Base-by-base conservation (phyloP, 306 rosid genomes). In the Carpinus fangiana region DNA sequence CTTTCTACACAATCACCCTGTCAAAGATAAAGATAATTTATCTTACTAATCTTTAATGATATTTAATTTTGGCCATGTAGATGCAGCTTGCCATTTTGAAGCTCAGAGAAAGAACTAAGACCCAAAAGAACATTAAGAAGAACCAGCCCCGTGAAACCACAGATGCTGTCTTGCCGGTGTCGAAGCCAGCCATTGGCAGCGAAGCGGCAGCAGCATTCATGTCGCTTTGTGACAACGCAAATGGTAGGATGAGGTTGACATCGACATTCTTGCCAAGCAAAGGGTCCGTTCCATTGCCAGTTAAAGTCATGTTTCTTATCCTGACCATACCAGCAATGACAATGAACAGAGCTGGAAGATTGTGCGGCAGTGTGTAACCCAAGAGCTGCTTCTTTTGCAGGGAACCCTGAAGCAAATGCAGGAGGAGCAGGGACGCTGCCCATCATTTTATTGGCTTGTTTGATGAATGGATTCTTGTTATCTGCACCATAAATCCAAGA, bases 301-400 rank as follows among this genome's bases (percentile, higher is more conserved):
- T 84, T 55, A 82, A 45, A 67, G 90, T 76, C 20, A 84, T 41
- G 73, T 88, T 84, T 66, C 86, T 82, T 70, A 95, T 87, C 85
- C 87, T 93, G 83, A 95, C 87, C 95, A 95, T 87, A 67, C 92
- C 98, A 34, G 98, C 88, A 36, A 93, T 91, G 76, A 90, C 78
- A 77, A 77, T 82, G 97, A 84, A 79, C 83, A 4, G 97, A 75
- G 72, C 81, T 77, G 76, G 98, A 90, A 84, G 98, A 80, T 80
- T 86, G 88, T 36, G 91, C 87, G 5, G 73, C 87, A 59, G 91
- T 76, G 57, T 84, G 83, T 46, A 89, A 78, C 80, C 79, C 77
- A 43, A 75, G 86, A 55, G 86, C 89, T 62, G 87, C 81, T 14
- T 84, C 90, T 79, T 92, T 90, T 18, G 96, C 2, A 26, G 98